Base-by-base conservation (phyloP, 2,329 filamentous ascomycete species). In the Penicillium verrucosum region DNA sequence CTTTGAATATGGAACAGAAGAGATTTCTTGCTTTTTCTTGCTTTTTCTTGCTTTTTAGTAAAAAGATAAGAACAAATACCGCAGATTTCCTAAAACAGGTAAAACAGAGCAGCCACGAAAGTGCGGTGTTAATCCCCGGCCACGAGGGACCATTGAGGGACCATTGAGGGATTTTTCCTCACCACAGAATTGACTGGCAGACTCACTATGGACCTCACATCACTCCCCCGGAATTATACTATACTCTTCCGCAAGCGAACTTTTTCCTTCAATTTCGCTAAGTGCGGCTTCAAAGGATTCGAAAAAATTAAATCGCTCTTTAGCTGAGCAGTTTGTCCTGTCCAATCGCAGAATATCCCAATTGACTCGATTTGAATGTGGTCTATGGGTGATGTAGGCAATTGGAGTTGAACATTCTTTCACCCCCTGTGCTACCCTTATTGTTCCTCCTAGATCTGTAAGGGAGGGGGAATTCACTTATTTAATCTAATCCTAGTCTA, bases 121-220 rank as follows among this genome's bases (percentile, higher is more conserved):
- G 38, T 46, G 41, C 21, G 52, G 40, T 45, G 23, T 30, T 27
- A 45, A 46, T 56, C 45, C 29, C 18, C 43, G 56, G 48, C 32
- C 32, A 34, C 16, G 36, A 21, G 36, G 7, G 36, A 38, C 34
- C 27, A 27, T 23, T 34, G 36, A 21, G 36, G 7, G 36, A 38
- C 34, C 27, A 27, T 23, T 66, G 64, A 56, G 64, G 50, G 62
- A 66, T 66, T 66, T 61, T 60, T 64, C 55, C 44, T 60, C 53
- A 30, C 62, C 64, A 66, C 55, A 55, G 48, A 47, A 47, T 27
- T 37, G 29, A 1, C 41, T 30, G n/a, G 23, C 41, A 18, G 41
- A 18, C 54, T 52, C 49, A 42, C 50, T 46, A 30, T 40, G 37
- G 50, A 53, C 43, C 48, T 56, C 43, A 45, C 43, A 42, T 43